These are phyloP conservation scores for Beta corolliflora DNA, from an alignment of 179 eudicot genomes.

Conservation along the genomic window DNA sequence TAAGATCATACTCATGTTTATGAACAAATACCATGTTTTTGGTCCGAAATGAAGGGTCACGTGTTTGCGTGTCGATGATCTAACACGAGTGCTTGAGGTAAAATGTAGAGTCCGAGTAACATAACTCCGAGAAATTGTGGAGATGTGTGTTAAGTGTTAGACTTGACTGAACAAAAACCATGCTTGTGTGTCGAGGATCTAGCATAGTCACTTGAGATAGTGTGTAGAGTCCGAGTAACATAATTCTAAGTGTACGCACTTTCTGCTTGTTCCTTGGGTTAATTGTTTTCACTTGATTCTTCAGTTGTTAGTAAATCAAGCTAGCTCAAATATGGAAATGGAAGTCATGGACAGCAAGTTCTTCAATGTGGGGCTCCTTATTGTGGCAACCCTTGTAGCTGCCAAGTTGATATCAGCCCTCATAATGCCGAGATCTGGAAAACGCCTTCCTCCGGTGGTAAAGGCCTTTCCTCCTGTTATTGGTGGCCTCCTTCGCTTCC, in stretches of 20 bases:
- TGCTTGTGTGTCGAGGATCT: too few relatives aligned
- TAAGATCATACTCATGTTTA: too few relatives aligned
- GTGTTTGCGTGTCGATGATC: too few relatives aligned
- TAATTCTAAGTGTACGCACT: neutral
- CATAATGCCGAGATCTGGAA: slow-evolving; percentile 53
- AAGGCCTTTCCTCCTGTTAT: slow-evolving; percentile 55
- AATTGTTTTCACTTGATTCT: neutral
- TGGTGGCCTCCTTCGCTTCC: slow-evolving; percentile 72
- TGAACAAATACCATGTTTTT: too few relatives aligned
- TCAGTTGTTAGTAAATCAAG: slow-evolving; percentile 17
- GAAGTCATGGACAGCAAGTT: slow-evolving; percentile 41
- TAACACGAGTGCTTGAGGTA: too few relatives aligned
- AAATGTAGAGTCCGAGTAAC: too few relatives aligned
- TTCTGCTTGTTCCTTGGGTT: neutral
- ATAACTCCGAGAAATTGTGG: too few relatives aligned
- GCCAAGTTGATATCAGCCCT: slow-evolving; percentile 66
- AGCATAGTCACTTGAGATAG: too few relatives aligned
- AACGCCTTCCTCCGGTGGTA: slow-evolving; percentile 73
- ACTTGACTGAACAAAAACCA: too few relatives aligned
- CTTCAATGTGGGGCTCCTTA: slow-evolving; percentile 56
- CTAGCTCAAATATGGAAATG: slow-evolving; percentile 25
- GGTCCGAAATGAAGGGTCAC: too few relatives aligned
- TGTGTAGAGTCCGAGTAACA: too few relatives aligned
- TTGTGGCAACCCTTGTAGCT: slow-evolving; percentile 56
- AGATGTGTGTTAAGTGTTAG: too few relatives aligned